phyloP scores from a whole-genome alignment of 2,329 filamentous ascomycete genomes.

The Metarhizium sp. region DNA sequence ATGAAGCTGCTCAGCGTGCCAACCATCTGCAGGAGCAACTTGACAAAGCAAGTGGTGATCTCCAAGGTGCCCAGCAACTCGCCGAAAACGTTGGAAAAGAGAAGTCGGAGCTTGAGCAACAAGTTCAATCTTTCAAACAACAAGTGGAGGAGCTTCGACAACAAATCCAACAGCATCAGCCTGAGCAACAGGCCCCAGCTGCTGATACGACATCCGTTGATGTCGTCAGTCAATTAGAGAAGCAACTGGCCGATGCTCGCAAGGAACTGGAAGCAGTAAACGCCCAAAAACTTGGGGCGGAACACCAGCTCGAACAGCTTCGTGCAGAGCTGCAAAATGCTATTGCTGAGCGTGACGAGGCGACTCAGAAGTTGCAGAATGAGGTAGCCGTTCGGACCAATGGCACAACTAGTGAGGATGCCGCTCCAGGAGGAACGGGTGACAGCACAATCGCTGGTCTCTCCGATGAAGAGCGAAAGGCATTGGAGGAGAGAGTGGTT shows the following conservation, averaged over 20 bases:
- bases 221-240: conserved; percentile 37
- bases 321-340: conserved; percentile 51
- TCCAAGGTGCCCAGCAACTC: conserved; percentile 37
- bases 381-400: conserved; percentile 12
- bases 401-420: neutral
- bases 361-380: conserved; percentile 31
- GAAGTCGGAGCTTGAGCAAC: conserved; percentile 29
- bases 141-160: conserved; percentile 29
- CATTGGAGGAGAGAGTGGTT: conserved; percentile 53
- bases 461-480: conserved; percentile 49
- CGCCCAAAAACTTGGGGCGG: conserved; percentile 59
- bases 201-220: conserved; percentile 31
- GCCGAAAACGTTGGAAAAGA: conserved; percentile 21
- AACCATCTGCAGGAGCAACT: conserved; percentile 42
- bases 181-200: conserved; percentile 20
- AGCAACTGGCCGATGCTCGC: conserved; percentile 36
- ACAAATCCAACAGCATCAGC: conserved; percentile 17
- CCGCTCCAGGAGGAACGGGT: conserved; percentile 1
- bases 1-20: conserved; percentile 41
- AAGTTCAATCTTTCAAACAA: conserved; percentile 33
- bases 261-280: conserved; percentile 58
- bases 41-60: conserved; percentile 40
- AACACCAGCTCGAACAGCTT: conserved; percentile 49
- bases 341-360: conserved; percentile 55
- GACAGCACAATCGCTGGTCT: conserved; percentile 21